Base-by-base conservation (phyloP, 2,329 filamentous ascomycete genomes). In the Chrysosporium keratinophilum region DNA sequence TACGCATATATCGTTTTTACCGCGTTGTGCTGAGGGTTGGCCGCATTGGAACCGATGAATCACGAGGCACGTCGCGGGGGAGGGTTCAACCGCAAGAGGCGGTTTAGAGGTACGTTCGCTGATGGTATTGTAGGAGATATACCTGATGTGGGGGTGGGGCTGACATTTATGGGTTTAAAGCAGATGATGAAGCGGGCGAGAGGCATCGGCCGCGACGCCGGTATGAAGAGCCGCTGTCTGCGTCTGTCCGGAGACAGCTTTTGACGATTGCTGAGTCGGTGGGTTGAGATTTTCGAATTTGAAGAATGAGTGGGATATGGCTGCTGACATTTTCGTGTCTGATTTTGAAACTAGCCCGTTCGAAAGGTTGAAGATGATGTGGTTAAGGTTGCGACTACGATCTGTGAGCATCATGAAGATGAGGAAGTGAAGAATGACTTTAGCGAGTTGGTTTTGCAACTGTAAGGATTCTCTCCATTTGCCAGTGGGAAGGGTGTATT, bases 361-460 rank as follows among this genome's bases (percentile, higher is more conserved):
- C 83, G 85, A 62, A 80, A 82, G 63, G 87, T 85, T 68, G 82
- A 89, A 64, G 87, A 94, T 61, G 87, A 93, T 66, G 82, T 88
- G 37, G 76, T 79, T 54, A 77, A 78, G 49, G 84, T 94, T 62
- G 87, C 87, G 33, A 86, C 84, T 63, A 79, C 84, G 47, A 80
- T 95, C 14, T 78, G 84, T 33, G 88, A 95, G 43, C 85, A 94
- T 69, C 86, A 85, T 66, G 89, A 94, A n/a, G 86, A 94, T 65
- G 82, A 84, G 61, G 85, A 89, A 61, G 74, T 95, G 52, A 83
- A 83, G 59, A 78, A 76, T 33, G 81, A 78, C 49, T 94, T 95
- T 67, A 75, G 87, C 60, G 80, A 84, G 54, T 78, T 95, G 31
- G 76, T 83, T 6, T 73, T 90, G 55, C 87, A 91, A 69, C 77